Base-by-base conservation (phyloP, 2,329 filamentous ascomycete genomes). In the Aspergillus transmontanensis region DNA sequence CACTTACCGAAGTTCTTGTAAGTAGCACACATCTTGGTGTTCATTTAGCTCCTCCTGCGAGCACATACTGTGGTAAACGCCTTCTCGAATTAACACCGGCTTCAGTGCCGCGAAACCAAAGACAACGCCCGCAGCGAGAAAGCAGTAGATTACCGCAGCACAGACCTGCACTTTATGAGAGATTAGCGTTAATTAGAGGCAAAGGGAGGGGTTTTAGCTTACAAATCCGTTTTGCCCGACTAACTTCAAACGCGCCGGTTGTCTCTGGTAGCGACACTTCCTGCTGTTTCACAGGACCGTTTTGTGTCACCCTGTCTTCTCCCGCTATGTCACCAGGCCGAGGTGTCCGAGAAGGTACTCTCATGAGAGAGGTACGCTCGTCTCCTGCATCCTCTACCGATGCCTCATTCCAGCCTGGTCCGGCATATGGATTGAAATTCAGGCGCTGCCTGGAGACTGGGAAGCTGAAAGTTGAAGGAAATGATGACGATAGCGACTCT, bases 31-130 rank as follows among this genome's bases (percentile, higher is more conserved):
- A 32, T 55, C 32, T 39, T 32, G 21, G 19, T 39, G 71, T 59
- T 69, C 64, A 55, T 30, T 19, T 19, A 30, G 66, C 71, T 85
- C 83, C 58, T 83, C 75, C 53, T 79, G 66, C 26, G 83, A 83
- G 73, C 91, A 94, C 41, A 84, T 77, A 57, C 90, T 83, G 57
- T 82, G 82, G 77, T 94, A 94, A 19, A 91, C 89, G 9, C 87
- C 87, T 75, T 93, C 89, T n/a, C 82, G 78, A 65, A 94, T 89
- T 39, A 95, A 81, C 16, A 95, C 87, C 0, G 92, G 91, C 75
- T 95, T 96, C 66, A 96, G 82, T 14, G 92, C 92, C 28, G 92
- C 92, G 77, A 93, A 95, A 41, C 92, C 92, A 77, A 95, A 95
- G 21, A 94, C 89, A 50, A 93, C 82, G 2, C 92, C 93, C 3